Evolutionary conservation across 2,329 filamentous ascomycete genomes (phyloP), one percentile per base, ranked within the genome.

Genomic region (Zelopaecilomyces penicillatus): DNA sequence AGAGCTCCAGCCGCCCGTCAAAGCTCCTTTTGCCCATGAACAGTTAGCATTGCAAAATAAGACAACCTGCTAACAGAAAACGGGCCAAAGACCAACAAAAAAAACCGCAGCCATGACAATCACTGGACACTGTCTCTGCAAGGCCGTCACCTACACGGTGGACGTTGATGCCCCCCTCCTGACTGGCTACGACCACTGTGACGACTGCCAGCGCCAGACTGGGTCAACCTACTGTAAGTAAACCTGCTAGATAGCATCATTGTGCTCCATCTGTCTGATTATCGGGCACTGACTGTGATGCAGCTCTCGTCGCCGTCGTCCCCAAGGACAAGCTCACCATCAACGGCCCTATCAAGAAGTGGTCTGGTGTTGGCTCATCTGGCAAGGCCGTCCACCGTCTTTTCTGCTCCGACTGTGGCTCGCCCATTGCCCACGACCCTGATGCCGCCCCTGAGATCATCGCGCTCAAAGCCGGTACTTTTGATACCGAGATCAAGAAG

Each of bases 361-460:
- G 66, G 64, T 69, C 77, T 33, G 75, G 78, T 54, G 70, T 66
- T 50, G 81, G 78, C 52, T 69, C 66, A 48, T 83, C 78, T 0
- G 81, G 81, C 59, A 73, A 82, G 42, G 64, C 67, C 46, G 81
- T 84, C 50, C 79, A 82, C 70, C 80, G 81, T 52, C 68, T 83
- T 63, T 85, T 85, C 72, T 85, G 81, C 73, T 68, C 70, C 52
- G 79, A 83, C 58, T 85, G 81, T 64, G 81, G 81, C 51, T 82
- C 78, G 11, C 81, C 81, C 49, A 82, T 85, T 55, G 81, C 80
- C 48, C 81, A 85, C 63, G 81, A 84, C 64, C 81, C 81, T 28
- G 80, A 84, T 47, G 76, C 76, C n/a, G 79, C 80, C n/a, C 80
- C 80, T 32, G 72, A 75, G 51, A 83, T 85, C 65, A 83, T 84